These are phyloP conservation scores for Arthrobotrys entomopaga DNA, from an alignment of 2,329 filamentous ascomycete species.

Conservation along the genomic window DNA sequence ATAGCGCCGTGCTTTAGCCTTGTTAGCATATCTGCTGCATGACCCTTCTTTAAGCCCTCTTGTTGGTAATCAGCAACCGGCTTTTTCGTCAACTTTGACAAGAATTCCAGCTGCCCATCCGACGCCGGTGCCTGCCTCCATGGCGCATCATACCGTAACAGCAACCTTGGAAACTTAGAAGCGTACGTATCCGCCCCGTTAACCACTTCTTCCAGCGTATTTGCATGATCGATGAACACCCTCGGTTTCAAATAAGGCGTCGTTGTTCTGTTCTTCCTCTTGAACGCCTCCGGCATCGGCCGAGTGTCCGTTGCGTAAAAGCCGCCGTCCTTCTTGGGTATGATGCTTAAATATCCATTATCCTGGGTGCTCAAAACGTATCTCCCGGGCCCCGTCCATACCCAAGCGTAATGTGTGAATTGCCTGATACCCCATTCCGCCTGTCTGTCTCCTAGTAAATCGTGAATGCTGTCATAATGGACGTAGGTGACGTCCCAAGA, in stretches of 20 bases:
- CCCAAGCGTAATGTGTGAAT: constrained; percentile 38
- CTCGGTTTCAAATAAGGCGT: constrained; percentile 75
- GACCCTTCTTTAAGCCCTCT: constrained; percentile 73
- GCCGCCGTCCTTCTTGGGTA: constrained; percentile 57
- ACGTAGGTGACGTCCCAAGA: constrained; percentile 75
- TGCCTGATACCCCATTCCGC: constrained; percentile 80
- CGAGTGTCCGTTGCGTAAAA: constrained; percentile 60
- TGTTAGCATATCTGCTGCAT: constrained; percentile 89
- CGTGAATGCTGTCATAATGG: constrained; percentile 90
- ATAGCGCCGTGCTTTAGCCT: constrained; percentile 85
- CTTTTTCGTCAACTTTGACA: constrained; percentile 68
- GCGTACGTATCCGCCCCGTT: constrained; percentile 78
- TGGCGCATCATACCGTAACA: constrained; percentile 72
- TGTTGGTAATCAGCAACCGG: constrained; percentile 64
- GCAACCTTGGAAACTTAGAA: constrained; percentile 72
- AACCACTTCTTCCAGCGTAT: constrained; percentile 78
- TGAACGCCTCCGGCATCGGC: constrained; percentile 53
- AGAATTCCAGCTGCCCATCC: constrained; percentile 72
- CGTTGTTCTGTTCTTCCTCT: constrained; percentile 3
- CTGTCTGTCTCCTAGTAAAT: constrained; percentile 83
- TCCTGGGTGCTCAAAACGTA: constrained; percentile 64
- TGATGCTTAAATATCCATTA: constrained; percentile 50
- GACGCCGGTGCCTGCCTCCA: constrained; percentile 78
- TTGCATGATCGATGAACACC: constrained; percentile 70
- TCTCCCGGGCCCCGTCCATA: constrained; percentile 32